Percentiles rank a stretch among this genome's conserved stretches.
phyloP scores from a whole-genome alignment of 257 asterid genomes.

The Fraxinus excelsior region DNA sequence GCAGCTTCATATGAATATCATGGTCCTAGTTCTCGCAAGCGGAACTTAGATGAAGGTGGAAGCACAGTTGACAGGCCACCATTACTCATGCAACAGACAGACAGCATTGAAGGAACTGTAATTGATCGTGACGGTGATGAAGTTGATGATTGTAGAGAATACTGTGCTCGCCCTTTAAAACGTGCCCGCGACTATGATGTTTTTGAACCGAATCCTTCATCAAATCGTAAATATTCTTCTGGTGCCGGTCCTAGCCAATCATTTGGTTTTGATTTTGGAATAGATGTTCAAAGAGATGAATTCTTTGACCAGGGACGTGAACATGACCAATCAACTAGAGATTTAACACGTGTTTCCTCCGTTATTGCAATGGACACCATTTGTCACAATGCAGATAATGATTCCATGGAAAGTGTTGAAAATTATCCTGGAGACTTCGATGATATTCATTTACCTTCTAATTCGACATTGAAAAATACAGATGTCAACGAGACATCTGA shows the following conservation, averaged over 20 bases:
- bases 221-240: slow-evolving; percentile 56
- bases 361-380: slow-evolving; percentile 96
- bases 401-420: slow-evolving; percentile 99
- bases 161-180: slow-evolving; percentile 81
- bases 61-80: slow-evolving; percentile 93
- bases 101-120: slow-evolving; percentile 96
- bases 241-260: slow-evolving; percentile 95
- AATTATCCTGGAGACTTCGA: slow-evolving; percentile 69
- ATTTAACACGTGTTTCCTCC: slow-evolving; percentile 77
- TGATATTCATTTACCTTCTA: slow-evolving; percentile 76
- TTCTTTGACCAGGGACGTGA: slow-evolving; percentile 55
- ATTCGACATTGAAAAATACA: slow-evolving; percentile 59
- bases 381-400: slow-evolving; percentile 60
- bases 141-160: slow-evolving; percentile 81
- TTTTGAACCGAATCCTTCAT: slow-evolving; percentile 41
- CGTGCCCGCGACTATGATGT: slow-evolving; percentile 66
- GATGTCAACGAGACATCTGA: slow-evolving; percentile 82
- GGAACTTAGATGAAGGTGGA: slow-evolving; percentile 84
- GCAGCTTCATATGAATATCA: too few species aligned
- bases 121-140: slow-evolving; percentile 98
- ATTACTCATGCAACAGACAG: slow-evolving; percentile 66
- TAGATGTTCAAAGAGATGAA: slow-evolving; percentile 56
- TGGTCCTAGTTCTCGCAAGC: too few species aligned
- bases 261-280: slow-evolving; percentile 50
- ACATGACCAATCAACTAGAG: slow-evolving; percentile 63